Base-by-base conservation (phyloP, 352 stramenopile genomes). In the Globisporangium cylindrosporum region DNA sequence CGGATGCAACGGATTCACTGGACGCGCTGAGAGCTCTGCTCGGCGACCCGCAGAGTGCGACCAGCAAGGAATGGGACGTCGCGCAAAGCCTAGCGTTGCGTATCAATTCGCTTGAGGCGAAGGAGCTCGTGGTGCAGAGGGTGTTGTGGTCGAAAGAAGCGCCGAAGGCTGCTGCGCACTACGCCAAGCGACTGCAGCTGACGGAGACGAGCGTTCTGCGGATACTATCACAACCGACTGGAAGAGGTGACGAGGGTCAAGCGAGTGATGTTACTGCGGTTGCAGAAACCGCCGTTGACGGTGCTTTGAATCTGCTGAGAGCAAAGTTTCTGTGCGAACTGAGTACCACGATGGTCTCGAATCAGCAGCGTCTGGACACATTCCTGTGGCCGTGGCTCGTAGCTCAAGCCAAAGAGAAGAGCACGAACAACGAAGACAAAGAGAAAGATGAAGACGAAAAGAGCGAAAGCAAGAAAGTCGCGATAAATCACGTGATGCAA, bases 381-480 rank as follows among this genome's bases (percentile, higher is more conserved):
- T 89, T 91, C 59, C 15, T 93, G 20, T 84, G 86, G 73, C 80
- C 81, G 10, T 93, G 85, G 85, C 61, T 92, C 20, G 25, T 63
- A 8, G 59, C 60, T 1, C 66, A 71, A 38, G 51, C 66, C 36
- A 56, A 36, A 20, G 49, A 32, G 18, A 59, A 59, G 55, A 59
- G 64, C 38, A 29, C 22, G 2, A 7, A 22, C 14, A 38, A 20
- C 3, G n/a, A 48, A 57, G 20, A 7, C 4, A 46, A 43, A 32
- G 59, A 5, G 49, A 51, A 64, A 32, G 32, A 18, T 8, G n/a
- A 3, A 29, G 38, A 34, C 7, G 6, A 46, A 20, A 32, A 51
- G 1, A 29, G 20, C 3, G 24, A 64, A 10, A 14, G 15, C 18
- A 49, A 24, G 55, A 60, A 62, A 29, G 12, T 41, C 8, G 43